These are phyloP conservation scores for Xerophyta viscosa DNA, from an alignment of 106 monocot species.

Conservation along the genomic window DNA sequence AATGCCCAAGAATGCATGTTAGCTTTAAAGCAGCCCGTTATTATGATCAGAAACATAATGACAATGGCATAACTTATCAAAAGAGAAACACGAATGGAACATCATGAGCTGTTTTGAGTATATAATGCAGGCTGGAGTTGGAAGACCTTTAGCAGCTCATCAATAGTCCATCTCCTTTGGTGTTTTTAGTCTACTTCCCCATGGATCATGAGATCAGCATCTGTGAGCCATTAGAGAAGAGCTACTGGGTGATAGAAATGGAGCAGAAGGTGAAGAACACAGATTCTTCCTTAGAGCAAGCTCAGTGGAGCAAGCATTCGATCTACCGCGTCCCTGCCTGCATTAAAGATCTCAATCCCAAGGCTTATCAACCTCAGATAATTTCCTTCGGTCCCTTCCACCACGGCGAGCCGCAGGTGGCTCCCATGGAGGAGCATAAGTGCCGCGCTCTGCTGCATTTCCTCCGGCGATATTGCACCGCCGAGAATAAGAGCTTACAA, in stretches of 20 bases:
- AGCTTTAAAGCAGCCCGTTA: too few species aligned
- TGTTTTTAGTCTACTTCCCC: too few species aligned
- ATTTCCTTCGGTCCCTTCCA: conserved; percentile 27
- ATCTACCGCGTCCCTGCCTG: conserved; percentile 17
- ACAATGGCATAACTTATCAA: too few species aligned
- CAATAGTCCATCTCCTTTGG: too few species aligned
- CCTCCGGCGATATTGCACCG: conserved; percentile 1
- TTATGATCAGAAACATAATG: too few species aligned
- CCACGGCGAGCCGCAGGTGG: conserved; percentile 12
- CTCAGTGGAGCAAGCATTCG: conserved; percentile 10
- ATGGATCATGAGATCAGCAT: background rate
- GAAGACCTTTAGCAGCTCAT: too few species aligned
- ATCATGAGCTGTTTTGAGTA: too few species aligned
- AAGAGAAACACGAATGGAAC: too few species aligned
- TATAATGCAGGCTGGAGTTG: too few species aligned
- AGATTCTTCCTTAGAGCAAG: background rate
- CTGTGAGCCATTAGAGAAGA: background rate
- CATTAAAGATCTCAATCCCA: conserved; percentile 16
- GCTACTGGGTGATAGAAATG: conserved; percentile 17
- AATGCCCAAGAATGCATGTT: too few species aligned
- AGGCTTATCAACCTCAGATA: conserved; percentile 16
- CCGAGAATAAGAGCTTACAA: conserved; percentile 4
- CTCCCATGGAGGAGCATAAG: conserved; percentile 27
- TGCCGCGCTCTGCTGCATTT: conserved; percentile 20
- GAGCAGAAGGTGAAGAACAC: background rate